Percentiles rank a stretch among this genome's conserved stretches.
phyloP scores from a whole-genome alignment of 2,329 filamentous ascomycete species.

The Colletotrichum lentis region DNA sequence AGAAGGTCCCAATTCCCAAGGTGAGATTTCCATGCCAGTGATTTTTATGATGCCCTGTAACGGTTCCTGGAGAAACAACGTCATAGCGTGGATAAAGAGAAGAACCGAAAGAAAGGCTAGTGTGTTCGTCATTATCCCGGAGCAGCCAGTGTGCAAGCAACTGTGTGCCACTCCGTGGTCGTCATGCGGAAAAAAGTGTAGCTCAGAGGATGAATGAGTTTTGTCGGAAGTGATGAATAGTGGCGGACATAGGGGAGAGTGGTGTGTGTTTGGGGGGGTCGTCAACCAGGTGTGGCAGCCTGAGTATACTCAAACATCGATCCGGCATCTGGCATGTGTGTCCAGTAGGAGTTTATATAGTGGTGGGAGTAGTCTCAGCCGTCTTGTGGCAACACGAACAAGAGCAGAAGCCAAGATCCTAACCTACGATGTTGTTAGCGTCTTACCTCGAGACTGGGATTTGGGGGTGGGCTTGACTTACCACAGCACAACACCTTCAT shows the following conservation, averaged over 20 bases:
- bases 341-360: conserved; percentile 33
- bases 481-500: conserved; percentile 94
- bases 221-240: conserved; percentile 31
- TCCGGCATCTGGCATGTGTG: conserved; percentile 32
- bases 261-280: conserved; percentile 8
- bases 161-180: conserved; percentile 35
- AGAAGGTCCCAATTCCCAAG: conserved; percentile 36
- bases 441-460: no score
- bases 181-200: conserved; percentile 36
- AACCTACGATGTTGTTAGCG: conserved; percentile 27
- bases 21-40: conserved; percentile 39
- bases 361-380: conserved; percentile 24
- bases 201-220: conserved; percentile 27
- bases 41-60: conserved; percentile 36
- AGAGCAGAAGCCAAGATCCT: conserved; percentile 30
- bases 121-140: conserved; percentile 38
- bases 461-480: conserved; percentile 39
- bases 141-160: conserved; percentile 33
- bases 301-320: conserved; percentile 26
- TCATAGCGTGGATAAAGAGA: conserved; percentile 39
- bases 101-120: conserved; percentile 44
- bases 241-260: conserved; percentile 31
- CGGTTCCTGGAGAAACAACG: conserved; percentile 27
- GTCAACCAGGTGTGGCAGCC: conserved; percentile 33
- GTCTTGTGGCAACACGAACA: conserved; percentile 31